Base-by-base conservation (phyloP, 2,329 filamentous ascomycete genomes). In the Paracamarosporium sp. region DNA sequence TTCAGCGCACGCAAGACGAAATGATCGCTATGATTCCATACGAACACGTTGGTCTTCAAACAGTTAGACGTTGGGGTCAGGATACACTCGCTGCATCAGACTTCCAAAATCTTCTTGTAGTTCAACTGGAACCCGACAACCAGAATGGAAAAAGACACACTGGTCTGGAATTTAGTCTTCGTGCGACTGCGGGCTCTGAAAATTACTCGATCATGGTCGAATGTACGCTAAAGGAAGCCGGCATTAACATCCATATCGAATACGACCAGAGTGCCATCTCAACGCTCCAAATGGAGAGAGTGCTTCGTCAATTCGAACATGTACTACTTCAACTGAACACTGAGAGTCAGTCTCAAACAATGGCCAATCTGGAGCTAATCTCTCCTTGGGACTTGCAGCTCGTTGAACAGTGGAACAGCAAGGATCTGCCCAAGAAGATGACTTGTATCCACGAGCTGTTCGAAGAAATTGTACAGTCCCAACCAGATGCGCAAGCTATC, bases 61-160 rank as follows among this genome's bases (percentile, higher is more conserved):
- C 68, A 25, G 73, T 74, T 30, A 55, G 61, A 13, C 63, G 65
- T 38, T 56, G 68, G 12, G 85, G 82, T 65, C 74, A 78, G 1
- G 83, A 85, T 56, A 80, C 82, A 6, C 75, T 81, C 5, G 77
- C 83, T 54, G 83, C 83, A 1, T 85, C 83, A 61, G 81, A 85
- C 60, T 75, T 85, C 35, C 77, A 80, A 2, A 83, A 80, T 0
- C 81, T 82, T 4, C 68, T 86, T 2, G 81, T 86, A 0, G 78
- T 86, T 24, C 83, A 86, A 44, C 63, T 66, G 4, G 66, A 45
- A 40, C 13, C 24, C 33, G 48, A 25, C 12, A 17, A 6, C 13
- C 27, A 35, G 44, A 41, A 25, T n/a, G 38, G 38, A 6, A 46
- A 43, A 24, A 47, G 43, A 20, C 33, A 54, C 30, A 43, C 30